These are phyloP conservation scores for Zymoseptoria pseudotritici DNA, from an alignment of 2,329 filamentous ascomycete genomes.

Conservation along the genomic window DNA sequence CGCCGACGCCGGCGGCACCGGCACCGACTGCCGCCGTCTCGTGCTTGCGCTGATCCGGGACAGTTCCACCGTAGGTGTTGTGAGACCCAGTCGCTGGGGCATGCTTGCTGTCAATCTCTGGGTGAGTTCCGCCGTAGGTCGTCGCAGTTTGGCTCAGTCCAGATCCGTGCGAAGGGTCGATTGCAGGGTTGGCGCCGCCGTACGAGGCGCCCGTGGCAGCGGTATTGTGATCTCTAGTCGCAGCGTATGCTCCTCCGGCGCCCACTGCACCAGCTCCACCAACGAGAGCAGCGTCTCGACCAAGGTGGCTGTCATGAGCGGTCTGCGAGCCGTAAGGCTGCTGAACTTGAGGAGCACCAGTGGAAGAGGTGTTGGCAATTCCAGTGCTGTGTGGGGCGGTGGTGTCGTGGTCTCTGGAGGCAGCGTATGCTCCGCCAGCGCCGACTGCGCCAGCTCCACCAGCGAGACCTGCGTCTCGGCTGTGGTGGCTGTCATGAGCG, in stretches of 20 bases:
- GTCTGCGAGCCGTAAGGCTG: constrained; percentile 1
- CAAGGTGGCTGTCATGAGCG: constrained; percentile 22
- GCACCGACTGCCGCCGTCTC: constrained; percentile 11
- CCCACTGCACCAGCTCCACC: constrained; percentile 28
- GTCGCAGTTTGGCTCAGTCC: neutral
- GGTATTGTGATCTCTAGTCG: constrained; percentile 15
- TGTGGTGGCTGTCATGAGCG: constrained; percentile 21
- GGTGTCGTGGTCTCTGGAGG: constrained; percentile 15
- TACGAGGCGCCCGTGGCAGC: constrained; percentile 5
- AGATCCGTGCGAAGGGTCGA: neutral
- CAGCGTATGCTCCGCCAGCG: constrained; percentile 15
- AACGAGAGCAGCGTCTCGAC: constrained; percentile 26
- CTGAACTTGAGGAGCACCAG: neutral
- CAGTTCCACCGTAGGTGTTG: constrained; percentile 13
- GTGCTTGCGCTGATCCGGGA: constrained; percentile 28
- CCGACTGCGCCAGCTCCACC: constrained; percentile 29
- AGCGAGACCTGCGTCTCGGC: constrained; percentile 27
- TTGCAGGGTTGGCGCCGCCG: neutral
- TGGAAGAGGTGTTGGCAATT: constrained; percentile 11
- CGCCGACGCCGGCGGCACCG: constrained; percentile 1
- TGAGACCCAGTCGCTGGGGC: constrained; percentile 14
- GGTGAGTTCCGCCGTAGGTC: neutral
- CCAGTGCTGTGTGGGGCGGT: constrained; percentile 19
- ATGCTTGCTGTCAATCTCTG: constrained; percentile 15
- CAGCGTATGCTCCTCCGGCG: constrained; percentile 15